Evolutionary conservation across 1,139 yeast genomes (phyloP).

Genomic region (Kluyveromyces sp.): DNA sequence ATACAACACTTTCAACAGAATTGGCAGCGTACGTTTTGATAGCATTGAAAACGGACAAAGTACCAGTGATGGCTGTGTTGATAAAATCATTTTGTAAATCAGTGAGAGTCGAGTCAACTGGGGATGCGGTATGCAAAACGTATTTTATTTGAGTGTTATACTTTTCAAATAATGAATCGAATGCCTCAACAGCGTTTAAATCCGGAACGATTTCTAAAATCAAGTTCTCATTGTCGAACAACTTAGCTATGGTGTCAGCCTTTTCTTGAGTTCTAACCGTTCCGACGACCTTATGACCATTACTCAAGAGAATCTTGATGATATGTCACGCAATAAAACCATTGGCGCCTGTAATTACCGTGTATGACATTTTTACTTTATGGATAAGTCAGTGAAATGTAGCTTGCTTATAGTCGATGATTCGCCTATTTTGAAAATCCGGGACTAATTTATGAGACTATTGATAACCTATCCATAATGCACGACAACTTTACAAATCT

Average conservation of each 20-base stretch:
- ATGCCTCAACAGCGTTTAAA: constrained; percentile 41
- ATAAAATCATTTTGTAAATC: constrained; percentile 34
- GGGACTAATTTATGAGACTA: no score
- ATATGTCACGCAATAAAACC: constrained; percentile 45
- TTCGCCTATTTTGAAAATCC: no score
- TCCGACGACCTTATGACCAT: constrained; percentile 31
- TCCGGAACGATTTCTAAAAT: constrained; percentile 44
- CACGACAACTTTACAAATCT: no score
- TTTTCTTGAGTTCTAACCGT: constrained; percentile 32
- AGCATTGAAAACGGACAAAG: constrained; percentile 37
- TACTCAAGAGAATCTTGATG: constrained; percentile 22
- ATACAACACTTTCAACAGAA: constrained; percentile 29
- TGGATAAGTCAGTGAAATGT: no score
- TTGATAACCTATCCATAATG: no score
- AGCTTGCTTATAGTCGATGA: no score
- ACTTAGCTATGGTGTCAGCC: constrained; percentile 19
- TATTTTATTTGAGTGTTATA: constrained; percentile 40
- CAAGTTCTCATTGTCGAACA: constrained; percentile 26
- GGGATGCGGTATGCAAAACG: constrained; percentile 51
- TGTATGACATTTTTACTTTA: constrained; percentile 22
- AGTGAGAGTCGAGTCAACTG: constrained; percentile 31
- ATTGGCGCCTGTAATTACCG: constrained; percentile 43
- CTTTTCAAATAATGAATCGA: constrained; percentile 40
- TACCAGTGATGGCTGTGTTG: constrained; percentile 47
- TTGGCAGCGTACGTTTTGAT: constrained; percentile 39